These are phyloP conservation scores for Lentinula lateritia DNA, from an alignment of 768 basidiomycete species.

Conservation along the genomic window DNA sequence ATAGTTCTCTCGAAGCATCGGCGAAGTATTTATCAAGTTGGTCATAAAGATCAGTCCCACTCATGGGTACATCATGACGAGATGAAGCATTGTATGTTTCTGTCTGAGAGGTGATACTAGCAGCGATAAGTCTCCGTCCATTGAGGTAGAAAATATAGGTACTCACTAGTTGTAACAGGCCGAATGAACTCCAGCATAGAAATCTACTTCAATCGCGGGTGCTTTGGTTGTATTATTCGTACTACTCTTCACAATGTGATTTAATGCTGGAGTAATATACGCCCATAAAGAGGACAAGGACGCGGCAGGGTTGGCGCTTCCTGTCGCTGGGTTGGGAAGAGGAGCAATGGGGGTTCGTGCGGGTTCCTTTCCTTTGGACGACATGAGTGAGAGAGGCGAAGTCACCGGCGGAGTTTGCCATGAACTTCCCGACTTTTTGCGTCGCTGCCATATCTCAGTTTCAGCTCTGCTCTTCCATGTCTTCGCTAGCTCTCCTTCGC, in stretches of 20 bases:
- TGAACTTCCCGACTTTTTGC: no score
- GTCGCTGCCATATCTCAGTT: no score
- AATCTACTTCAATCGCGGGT: slow-evolving; percentile 64
- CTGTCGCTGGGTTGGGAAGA: slow-evolving; percentile 49
- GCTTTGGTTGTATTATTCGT: slow-evolving; percentile 55
- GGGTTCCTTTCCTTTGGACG: slow-evolving; percentile 24
- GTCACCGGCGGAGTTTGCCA: no score
- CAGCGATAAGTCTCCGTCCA: slow-evolving; percentile 11
- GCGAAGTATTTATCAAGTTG: slow-evolving; percentile 69
- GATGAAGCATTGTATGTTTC: slow-evolving; percentile 33
- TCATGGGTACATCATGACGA: slow-evolving; percentile 27
- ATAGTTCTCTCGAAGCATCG: slow-evolving; percentile 53
- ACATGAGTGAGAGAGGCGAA: not conserved
- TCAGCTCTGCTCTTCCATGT: not conserved
- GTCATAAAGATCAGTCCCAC: slow-evolving; percentile 66
- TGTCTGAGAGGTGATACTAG: slow-evolving; percentile 51
- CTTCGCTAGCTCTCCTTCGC: slow-evolving; percentile 8
- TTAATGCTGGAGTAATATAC: slow-evolving; percentile 68
- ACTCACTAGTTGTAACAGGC: slow-evolving; percentile 78
- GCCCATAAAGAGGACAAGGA: slow-evolving; percentile 71
- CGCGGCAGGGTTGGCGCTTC: slow-evolving; percentile 69
- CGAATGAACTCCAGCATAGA: slow-evolving; percentile 75
- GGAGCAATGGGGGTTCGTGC: slow-evolving; percentile 18
- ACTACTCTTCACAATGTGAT: slow-evolving; percentile 72
- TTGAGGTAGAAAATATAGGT: slow-evolving; percentile 8